Percentiles rank a stretch among this genome's conserved stretches.
These are phyloP conservation scores for Phytophthora pseudosyringae DNA, from an alignment of 352 stramenopile species.

Conservation along the genomic window DNA sequence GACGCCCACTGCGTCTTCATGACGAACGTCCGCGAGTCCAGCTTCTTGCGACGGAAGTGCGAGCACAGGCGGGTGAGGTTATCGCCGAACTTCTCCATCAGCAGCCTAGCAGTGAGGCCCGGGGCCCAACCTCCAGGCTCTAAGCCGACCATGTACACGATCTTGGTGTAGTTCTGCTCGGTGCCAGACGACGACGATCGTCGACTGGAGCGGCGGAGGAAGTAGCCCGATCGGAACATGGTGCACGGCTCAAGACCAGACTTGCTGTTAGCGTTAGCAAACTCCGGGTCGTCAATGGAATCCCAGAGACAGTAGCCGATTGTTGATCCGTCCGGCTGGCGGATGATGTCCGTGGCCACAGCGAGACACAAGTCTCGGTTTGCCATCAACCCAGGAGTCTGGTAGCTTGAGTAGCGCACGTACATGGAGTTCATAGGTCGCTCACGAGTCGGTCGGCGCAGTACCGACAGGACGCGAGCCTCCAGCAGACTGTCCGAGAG, in stretches of 20 bases:
- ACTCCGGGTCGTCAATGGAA: slow-evolving; percentile 50
- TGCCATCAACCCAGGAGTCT: slow-evolving; percentile 40
- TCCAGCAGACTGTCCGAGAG: slow-evolving; percentile 58
- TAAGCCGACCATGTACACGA: slow-evolving; percentile 63
- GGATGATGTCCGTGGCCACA: slow-evolving; percentile 45
- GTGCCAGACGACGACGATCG: slow-evolving; percentile 13
- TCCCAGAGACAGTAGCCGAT: slow-evolving; percentile 74
- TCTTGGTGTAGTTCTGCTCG: slow-evolving; percentile 46
- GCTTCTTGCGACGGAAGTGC: slow-evolving; percentile 52
- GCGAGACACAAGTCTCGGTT: slow-evolving; percentile 48
- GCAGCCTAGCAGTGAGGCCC: slow-evolving; percentile 37
- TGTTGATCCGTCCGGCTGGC: slow-evolving; percentile 45
- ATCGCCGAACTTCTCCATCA: slow-evolving; percentile 55
- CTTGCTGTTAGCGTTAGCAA: slow-evolving; percentile 22
- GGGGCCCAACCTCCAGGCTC: slow-evolving; percentile 43
- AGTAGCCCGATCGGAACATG: slow-evolving; percentile 66
- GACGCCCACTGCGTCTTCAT: slow-evolving; percentile 54
- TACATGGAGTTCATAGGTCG: slow-evolving; percentile 47
- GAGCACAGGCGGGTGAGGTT: slow-evolving; percentile 49
- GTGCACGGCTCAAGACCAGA: slow-evolving; percentile 27
- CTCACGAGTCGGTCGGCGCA: slow-evolving; percentile 41
- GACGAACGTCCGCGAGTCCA: slow-evolving; percentile 58
- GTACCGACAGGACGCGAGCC: slow-evolving; percentile 46
- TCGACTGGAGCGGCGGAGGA: slow-evolving; percentile 39
- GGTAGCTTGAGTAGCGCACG: slow-evolving; percentile 43